Evolutionary conservation across 2,329 filamentous ascomycete species (phyloP).

Genomic region (Fusarium udum): DNA sequence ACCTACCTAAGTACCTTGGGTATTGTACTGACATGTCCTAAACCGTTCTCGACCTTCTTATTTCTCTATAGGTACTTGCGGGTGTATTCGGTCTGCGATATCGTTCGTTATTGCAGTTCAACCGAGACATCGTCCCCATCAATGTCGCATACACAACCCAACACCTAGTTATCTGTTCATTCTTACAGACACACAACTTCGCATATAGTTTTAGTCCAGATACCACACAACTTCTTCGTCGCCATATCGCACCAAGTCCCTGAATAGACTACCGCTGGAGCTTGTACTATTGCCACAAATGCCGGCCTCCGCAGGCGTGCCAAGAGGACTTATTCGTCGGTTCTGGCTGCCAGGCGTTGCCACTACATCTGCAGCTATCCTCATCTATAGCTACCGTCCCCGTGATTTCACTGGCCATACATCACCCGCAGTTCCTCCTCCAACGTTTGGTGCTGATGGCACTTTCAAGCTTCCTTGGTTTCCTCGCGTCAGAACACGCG

Average conservation of each 20-base stretch:
- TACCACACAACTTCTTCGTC: background rate
- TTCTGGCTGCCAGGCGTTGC: constrained; percentile 55
- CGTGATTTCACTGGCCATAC: constrained; percentile 77
- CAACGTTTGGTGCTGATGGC: constrained; percentile 74
- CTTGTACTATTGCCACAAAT: constrained; percentile 13
- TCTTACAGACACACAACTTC: background rate
- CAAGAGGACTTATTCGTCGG: constrained; percentile 50
- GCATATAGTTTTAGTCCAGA: background rate
- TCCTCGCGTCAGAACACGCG: constrained; percentile 68
- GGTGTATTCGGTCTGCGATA: background rate
- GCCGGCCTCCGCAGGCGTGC: constrained; percentile 27
- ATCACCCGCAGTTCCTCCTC: constrained; percentile 74
- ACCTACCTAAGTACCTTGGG: background rate
- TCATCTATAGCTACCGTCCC: constrained; percentile 70
- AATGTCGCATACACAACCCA: background rate
- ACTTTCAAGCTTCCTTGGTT: constrained; percentile 73
- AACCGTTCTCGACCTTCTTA: background rate
- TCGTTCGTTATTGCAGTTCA: background rate
- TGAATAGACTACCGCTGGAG: background rate
- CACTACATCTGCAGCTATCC: constrained; percentile 55
- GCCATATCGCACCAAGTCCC: background rate
- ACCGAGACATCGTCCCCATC: background rate
- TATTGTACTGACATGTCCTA: background rate
- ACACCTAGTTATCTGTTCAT: background rate
- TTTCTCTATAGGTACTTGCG: background rate